Conservation (phyloP, 257 asterid species). For the Solanum piurae region DNA sequence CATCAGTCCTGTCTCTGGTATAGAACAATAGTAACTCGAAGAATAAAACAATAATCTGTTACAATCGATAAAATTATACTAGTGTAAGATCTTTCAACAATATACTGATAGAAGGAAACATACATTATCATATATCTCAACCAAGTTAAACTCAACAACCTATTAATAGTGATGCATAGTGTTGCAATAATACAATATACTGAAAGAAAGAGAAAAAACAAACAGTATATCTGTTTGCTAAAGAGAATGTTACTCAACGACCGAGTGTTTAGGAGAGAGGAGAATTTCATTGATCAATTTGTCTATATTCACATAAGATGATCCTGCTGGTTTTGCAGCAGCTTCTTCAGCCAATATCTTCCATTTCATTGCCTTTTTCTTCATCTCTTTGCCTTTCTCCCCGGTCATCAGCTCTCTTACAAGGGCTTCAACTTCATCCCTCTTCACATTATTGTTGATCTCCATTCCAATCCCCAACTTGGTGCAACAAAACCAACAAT, state of each 20-base stretch:
- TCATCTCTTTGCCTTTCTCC: constrained; percentile 1
- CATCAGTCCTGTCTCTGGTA: neutral
- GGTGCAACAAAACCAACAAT: neutral
- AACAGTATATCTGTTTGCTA: neutral
- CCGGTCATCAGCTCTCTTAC: constrained; percentile 11
- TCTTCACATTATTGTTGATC: neutral
- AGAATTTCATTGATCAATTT: neutral
- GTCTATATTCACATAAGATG: neutral
- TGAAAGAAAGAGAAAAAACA: neutral
- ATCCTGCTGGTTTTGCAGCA: neutral
- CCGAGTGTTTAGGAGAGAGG: neutral
- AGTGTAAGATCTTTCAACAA: neutral
- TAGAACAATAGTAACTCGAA: neutral
- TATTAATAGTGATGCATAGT: neutral
- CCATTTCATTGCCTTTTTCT: neutral
- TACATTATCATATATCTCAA: neutral
- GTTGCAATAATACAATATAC: neutral
- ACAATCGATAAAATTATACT: neutral
- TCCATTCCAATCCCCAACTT: constrained; percentile 7
- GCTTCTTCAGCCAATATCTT: constrained; percentile 5
- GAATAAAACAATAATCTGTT: neutral
- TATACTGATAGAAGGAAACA: neutral
- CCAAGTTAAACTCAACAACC: neutral
- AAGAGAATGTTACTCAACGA: neutral
- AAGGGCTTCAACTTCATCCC: neutral